Conservation (phyloP, 306 rosid genomes). For the Rosa rugosa region DNA sequence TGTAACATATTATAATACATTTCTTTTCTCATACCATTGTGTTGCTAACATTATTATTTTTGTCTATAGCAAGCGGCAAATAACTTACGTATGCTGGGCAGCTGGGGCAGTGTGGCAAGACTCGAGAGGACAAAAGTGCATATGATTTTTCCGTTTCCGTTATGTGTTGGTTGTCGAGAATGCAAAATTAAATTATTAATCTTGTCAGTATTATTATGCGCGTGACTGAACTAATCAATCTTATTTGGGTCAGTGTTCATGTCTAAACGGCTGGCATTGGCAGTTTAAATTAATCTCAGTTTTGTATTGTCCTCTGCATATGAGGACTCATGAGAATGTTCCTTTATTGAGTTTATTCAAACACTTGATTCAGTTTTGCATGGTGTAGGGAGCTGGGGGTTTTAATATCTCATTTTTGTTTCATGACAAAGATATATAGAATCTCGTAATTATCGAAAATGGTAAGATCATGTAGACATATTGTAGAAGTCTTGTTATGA, state of each 20-base stretch:
- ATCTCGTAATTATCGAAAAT: not conserved
- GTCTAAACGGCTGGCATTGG: not conserved
- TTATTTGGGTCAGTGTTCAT: constrained; percentile 3
- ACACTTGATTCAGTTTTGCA: no score
- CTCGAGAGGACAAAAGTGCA: not conserved
- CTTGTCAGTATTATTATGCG: not conserved
- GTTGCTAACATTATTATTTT: no score
- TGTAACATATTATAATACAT: no score
- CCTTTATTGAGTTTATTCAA: constrained; percentile 5
- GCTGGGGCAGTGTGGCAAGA: not conserved
- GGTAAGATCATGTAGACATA: no score
- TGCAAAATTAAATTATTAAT: not conserved
- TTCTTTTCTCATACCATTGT: no score
- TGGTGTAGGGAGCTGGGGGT: not conserved
- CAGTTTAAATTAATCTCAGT: not conserved
- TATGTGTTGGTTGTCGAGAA: not conserved
- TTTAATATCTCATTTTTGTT: not conserved
- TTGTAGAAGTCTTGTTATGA: not conserved
- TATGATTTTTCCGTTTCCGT: not conserved
- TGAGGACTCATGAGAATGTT: constrained; percentile 3
- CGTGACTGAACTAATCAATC: not conserved
- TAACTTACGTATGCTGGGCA: no score
- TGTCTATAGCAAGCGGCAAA: no score
- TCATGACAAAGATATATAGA: no score
- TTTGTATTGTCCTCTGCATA: not conserved